Evolutionary conservation across 768 basidiomycete species (phyloP).

Genomic region (Leccinum subgranulosum): DNA sequence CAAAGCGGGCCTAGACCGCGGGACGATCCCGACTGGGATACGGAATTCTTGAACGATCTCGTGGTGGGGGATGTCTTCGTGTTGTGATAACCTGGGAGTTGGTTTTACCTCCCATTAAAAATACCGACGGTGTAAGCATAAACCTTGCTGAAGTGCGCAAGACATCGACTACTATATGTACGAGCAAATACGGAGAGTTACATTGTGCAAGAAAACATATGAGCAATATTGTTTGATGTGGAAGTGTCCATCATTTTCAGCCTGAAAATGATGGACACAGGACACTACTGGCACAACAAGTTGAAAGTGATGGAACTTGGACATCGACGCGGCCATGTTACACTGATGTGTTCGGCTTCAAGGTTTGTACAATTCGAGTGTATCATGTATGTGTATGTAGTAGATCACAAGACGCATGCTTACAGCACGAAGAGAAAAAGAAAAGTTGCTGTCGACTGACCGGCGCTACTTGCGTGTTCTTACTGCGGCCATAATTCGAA

Average conservation of each 20-base stretch:
- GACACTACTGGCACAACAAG: too few species aligned
- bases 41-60: conserved; percentile 18
- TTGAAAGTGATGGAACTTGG: too few species aligned
- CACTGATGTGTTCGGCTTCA: too few species aligned
- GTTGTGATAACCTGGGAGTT: conserved; percentile 2
- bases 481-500: conserved; percentile 16
- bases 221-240: too few species aligned
- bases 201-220: too few species aligned
- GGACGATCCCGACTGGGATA: conserved; percentile 25
- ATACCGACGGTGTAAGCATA: neutral
- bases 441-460: conserved; percentile 1
- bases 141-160: neutral
- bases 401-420: neutral
- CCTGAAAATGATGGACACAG: too few species aligned
- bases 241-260: too few species aligned
- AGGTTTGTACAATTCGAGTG: neutral
- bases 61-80: conserved; percentile 9
- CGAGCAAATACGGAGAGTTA: too few species aligned
- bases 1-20: neutral
- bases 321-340: too few species aligned
- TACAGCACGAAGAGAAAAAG: conserved; percentile 1
- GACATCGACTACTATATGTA: too few species aligned
- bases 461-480: conserved; percentile 4
- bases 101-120: neutral
- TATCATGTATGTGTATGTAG: neutral